Percentiles rank a stretch among this genome's conserved stretches.
Evolutionary conservation across 2,329 filamentous ascomycete genomes (phyloP).

Genomic region (Fusarium acutatum): DNA sequence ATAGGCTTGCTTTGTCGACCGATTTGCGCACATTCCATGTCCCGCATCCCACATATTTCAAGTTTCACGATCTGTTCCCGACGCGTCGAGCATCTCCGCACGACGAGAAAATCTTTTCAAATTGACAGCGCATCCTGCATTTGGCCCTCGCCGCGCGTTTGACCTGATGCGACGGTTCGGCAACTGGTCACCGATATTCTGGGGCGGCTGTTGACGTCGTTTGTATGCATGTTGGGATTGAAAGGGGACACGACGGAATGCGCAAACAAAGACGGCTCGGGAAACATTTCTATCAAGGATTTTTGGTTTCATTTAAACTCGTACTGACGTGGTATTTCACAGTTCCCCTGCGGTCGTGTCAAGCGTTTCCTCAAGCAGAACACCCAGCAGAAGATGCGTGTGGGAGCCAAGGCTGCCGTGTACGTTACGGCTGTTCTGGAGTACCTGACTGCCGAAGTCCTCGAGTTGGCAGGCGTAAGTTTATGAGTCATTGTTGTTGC

Average conservation of each 20-base stretch:
- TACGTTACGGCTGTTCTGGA: conserved; percentile 98
- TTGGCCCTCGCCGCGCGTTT: conserved; percentile 2
- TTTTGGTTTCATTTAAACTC: not conserved
- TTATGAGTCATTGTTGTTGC: conserved; percentile 13
- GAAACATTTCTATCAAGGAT: conserved; percentile 14
- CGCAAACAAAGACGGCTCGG: conserved; percentile 17
- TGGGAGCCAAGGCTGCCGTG: conserved; percentile 97
- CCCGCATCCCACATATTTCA: conserved; percentile 38
- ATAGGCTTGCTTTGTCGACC: conserved; percentile 21
- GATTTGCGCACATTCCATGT: conserved; percentile 39
- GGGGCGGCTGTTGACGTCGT: not conserved
- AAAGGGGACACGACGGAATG: conserved; percentile 26
- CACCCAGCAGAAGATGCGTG: conserved; percentile 99
- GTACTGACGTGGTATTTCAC: conserved; percentile 40
- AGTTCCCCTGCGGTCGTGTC: conserved; percentile 99
- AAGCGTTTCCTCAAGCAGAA: conserved; percentile 99
- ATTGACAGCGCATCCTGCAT: conserved; percentile 6
- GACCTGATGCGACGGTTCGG: conserved; percentile 10
- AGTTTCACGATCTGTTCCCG: conserved; percentile 29
- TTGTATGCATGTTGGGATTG: conserved; percentile 9
- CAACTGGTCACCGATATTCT: conserved; percentile 9
- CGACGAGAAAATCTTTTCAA: conserved; percentile 31
- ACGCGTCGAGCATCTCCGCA: conserved; percentile 41
- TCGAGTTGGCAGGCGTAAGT: conserved; percentile 91
- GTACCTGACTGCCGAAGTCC: conserved; percentile 96